Evolutionary conservation across 202 grass and related monocot species (phyloP), one percentile per base, ranked within the genome.

Genomic region (Panicum virgatum): DNA sequence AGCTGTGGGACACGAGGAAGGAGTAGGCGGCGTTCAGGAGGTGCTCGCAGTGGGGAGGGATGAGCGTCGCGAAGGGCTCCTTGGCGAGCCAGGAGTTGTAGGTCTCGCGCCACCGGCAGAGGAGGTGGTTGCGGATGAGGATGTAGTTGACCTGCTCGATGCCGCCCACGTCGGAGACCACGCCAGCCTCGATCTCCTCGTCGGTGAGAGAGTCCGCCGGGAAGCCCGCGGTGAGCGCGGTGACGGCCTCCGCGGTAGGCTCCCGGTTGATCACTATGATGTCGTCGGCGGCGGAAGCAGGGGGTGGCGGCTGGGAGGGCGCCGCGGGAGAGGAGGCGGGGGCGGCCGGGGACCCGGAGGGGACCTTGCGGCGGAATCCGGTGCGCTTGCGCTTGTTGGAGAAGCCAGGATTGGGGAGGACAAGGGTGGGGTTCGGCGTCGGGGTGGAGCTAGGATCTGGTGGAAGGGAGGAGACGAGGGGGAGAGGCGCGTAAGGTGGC

Each of bases 61-160:
- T 90, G 38, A 93, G 65, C 61, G 82, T 27, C 43, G 74, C 69
- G 14, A 96, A 93, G 57, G 79, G 36, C 79, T 98, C 96, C 84
- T 96, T 98, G 54, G 91, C 69, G 0, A 96, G 71, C 96, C 90
- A 98, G 37, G 68, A 88, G 42, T 84, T 84, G 76, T 87, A 92
- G 60, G 94, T 87, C 89, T 98, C 96, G 34, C 92, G 82, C 96
- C 96, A 98, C 83, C 71, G 61, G 56, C 79, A 83, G 70, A 98
- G 85, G 56, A 92, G 90, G 80, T 98, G 96, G 82, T 98, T 98
- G 57, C 91, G 92, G 64, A 98, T 93, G 69, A 98, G 92, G 77
- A 98, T 96, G 82, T 98, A 96, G 72, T 98, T 98, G 50, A 98
- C 95, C 92, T 98, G 96, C 83, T 98, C 92, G 66, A 98, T 98